These are phyloP conservation scores for Pythium vanterpoolii DNA, from an alignment of 352 stramenopile genomes.

Conservation along the genomic window DNA sequence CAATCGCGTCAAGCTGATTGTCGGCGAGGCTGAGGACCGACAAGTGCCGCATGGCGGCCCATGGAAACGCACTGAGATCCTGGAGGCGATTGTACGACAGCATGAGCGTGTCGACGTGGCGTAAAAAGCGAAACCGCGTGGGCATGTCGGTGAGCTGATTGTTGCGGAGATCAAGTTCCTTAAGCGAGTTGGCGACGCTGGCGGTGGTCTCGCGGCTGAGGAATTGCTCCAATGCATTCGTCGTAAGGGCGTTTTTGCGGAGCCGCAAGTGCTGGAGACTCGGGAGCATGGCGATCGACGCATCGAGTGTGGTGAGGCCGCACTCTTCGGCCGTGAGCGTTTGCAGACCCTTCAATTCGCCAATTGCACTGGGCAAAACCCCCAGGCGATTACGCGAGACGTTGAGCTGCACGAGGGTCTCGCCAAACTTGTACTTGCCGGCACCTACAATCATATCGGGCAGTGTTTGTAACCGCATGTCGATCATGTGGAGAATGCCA, in stretches of 20 bases:
- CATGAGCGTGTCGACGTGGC: slow-evolving; percentile 57
- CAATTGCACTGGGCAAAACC: slow-evolving; percentile 41
- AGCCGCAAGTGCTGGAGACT: slow-evolving; percentile 58
- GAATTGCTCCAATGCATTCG: slow-evolving; percentile 41
- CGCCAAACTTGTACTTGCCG: slow-evolving; percentile 49
- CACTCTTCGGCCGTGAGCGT: slow-evolving; percentile 75
- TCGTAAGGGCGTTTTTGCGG: slow-evolving; percentile 75
- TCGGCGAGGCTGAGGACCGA: slow-evolving; percentile 61
- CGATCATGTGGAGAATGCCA: slow-evolving; percentile 46
- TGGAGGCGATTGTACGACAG: slow-evolving; percentile 68
- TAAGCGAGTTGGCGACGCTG: slow-evolving; percentile 41
- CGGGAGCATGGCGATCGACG: slow-evolving; percentile 46
- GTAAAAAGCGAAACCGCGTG: slow-evolving; percentile 35
- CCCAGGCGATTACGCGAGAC: slow-evolving; percentile 69
- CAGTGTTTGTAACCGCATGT: slow-evolving; percentile 50
- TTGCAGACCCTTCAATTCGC: slow-evolving; percentile 47
- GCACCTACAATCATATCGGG: slow-evolving; percentile 33
- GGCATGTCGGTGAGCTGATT: slow-evolving; percentile 60
- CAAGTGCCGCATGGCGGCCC: slow-evolving; percentile 54
- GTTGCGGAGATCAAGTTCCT: slow-evolving; percentile 73
- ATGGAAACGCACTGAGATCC: slow-evolving; percentile 50
- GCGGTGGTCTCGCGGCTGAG: slow-evolving; percentile 27
- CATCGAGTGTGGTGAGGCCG: slow-evolving; percentile 45
- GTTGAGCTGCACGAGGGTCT: slow-evolving; percentile 59
- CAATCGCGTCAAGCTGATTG: slow-evolving; percentile 71